phyloP scores from a whole-genome alignment of 352 stramenopile species.

The Phytophthora parvispora region DNA sequence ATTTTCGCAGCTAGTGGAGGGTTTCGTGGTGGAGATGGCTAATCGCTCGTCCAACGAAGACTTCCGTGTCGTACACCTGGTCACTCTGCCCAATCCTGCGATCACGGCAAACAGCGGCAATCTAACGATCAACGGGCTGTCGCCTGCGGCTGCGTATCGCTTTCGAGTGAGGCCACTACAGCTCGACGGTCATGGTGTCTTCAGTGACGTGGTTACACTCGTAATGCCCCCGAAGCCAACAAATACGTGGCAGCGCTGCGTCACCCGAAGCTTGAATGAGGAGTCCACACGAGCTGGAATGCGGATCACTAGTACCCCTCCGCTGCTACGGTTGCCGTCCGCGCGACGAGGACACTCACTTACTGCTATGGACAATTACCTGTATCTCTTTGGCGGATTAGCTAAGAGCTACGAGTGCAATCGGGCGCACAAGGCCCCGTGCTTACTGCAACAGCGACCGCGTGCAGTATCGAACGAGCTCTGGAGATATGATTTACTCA shows the following conservation, averaged over 20 bases:
- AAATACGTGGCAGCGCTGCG: constrained; percentile 61
- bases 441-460: constrained; percentile 25
- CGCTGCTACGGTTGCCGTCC: constrained; percentile 53
- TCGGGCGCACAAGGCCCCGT: constrained; percentile 51
- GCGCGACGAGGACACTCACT: constrained; percentile 71
- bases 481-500: constrained; percentile 70
- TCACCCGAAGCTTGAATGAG: constrained; percentile 42
- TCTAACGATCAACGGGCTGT: constrained; percentile 35
- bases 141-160: constrained; percentile 47
- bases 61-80: constrained; percentile 54
- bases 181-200: constrained; percentile 42
- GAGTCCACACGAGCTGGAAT: constrained; percentile 44
- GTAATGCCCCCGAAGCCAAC: constrained; percentile 40
- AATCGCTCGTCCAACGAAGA: constrained; percentile 66
- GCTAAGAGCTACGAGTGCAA: constrained; percentile 71
- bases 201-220: constrained; percentile 43
- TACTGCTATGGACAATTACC: constrained; percentile 49
- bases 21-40: constrained; percentile 70
- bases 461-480: constrained; percentile 71
- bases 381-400: constrained; percentile 79
- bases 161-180: constrained; percentile 68
- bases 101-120: constrained; percentile 17
- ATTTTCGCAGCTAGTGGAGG: constrained; percentile 51
- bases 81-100: constrained; percentile 21
- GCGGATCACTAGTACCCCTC: constrained; percentile 33